Evolutionary conservation across 2,329 filamentous ascomycete species (phyloP).

Genomic region (Fusarium chaquense): DNA sequence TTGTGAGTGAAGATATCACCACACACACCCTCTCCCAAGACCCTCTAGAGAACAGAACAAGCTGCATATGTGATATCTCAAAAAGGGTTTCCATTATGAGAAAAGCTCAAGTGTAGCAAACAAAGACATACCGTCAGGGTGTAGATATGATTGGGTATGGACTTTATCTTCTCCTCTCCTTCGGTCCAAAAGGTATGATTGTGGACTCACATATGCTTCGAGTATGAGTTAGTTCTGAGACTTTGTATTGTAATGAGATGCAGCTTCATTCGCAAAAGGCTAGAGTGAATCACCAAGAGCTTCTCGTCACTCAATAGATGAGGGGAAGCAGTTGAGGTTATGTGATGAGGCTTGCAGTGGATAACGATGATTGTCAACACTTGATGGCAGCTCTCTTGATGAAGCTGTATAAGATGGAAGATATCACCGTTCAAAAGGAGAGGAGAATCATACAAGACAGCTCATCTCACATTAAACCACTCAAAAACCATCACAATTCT

Average conservation of each 20-base stretch:
- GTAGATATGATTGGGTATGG: slow-evolving; percentile 4
- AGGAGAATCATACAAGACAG: background rate
- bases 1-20: slow-evolving; percentile 3
- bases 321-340: background rate
- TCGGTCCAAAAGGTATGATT: background rate
- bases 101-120: background rate
- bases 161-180: background rate
- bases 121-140: background rate
- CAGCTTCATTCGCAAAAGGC: background rate
- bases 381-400: background rate
- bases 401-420: slow-evolving; percentile 18
- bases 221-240: background rate
- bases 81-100: background rate
- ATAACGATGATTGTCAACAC: background rate
- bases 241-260: background rate
- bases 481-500: background rate
- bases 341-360: background rate
- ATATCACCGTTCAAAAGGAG: background rate
- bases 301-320: background rate
- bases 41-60: background rate
- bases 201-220: background rate
- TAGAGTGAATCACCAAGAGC: background rate
- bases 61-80: slow-evolving; percentile 10
- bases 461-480: background rate
- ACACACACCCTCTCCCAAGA: slow-evolving; percentile 5